Evolutionary conservation across 2,329 filamentous ascomycete species (phyloP), one percentile per base, ranked within the genome.

Genomic region (Sarocladium kiliense): DNA sequence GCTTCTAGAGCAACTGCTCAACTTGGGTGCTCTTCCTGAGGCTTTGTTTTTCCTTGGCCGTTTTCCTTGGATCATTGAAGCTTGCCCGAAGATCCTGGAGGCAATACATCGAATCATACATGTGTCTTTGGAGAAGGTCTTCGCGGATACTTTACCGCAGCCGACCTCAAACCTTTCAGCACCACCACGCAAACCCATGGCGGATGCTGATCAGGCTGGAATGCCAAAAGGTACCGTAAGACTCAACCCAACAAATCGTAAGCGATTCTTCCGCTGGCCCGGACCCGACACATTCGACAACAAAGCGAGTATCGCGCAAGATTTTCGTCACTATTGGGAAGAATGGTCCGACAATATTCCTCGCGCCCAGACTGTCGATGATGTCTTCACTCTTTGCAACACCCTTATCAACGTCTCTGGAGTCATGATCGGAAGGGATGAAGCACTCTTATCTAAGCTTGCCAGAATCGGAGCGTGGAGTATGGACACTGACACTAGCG

Each of bases 331-430:
- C 67, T 99, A 99, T 70, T 97, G 94, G 86, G 91, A 96, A 57
- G 94, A 97, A 62, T 99, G 94, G 94, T 80, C 86, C 2, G 93
- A 97, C 70, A 96, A 94, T 60, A 80, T 99, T 45, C 95, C 94
- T 0, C 75, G 96, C 19, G 99, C 94, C 66, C 92, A 96, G 67
- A 88, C 79, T 1, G 84, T 96, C 5, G 91, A 97, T 59, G 94
- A 99, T 66, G 80, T 99, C 14, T 94, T 97, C 68, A 85, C 87
- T 2, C 81, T 97, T 0, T 95, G 91, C 69, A 82, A 85, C 56
- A 92, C 91, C 1, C 80, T 99, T 21, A 76, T 97, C 45, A 95
- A 94, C 60, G 75, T 93, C 23, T 88, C 92, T 0, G 93, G 94
- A 2, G 86, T 95, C 59, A 91, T 91, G 65, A 93, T 97, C 59